Base-by-base conservation (phyloP, 352 stramenopile genomes). In the Phytopythium aichiense region DNA sequence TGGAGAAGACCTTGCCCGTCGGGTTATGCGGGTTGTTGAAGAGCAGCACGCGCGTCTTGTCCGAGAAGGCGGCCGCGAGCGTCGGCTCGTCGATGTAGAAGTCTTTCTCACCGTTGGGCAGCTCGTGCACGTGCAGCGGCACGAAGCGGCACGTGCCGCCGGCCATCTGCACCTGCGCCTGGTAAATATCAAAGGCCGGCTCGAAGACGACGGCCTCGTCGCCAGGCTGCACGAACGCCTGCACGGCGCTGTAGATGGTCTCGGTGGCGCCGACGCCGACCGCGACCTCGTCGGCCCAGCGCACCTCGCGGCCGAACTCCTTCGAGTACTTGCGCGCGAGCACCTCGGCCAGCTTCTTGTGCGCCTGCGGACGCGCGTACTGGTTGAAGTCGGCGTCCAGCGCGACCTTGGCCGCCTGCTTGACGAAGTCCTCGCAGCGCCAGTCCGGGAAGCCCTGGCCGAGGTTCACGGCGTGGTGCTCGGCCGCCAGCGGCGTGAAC, bases 21-120 rank as follows among this genome's bases (percentile, higher is more conserved):
- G 97, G 97, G 74, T 99, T 99, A 86, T 99, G 97, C 38, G 97
- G 97, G 60, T 97, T 98, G 84, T 99, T 99, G 28, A 99, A 78
- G 30, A 99, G 77, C 53, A 99, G 86, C 0, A 95, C 84, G 42
- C 94, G 87, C n/a, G 97, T 99, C 65, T 91, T 90, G 12, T 84
- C 72, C 13, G 92, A 95, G 61, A 99, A 96, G 9, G 84, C 84
- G 6, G 67, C 71, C 25, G 95, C 80, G 35, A 98, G 77, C 30
- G 86, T 87, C 1, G 77, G 61, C 37, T 92, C 76, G 64, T 99
- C 93, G 23, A 99, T 71, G 42, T 88, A 76, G 43, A 92, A 91
- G 61, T 82, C 79, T 37, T 86, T 90, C 33, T 70, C 69, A 15
- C 73, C 74, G 0, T 68, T 68, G 11, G 56, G 55, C 5, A 65